These are phyloP conservation scores for Nemania abortiva DNA, from an alignment of 2,329 filamentous ascomycete species.

Conservation along the genomic window DNA sequence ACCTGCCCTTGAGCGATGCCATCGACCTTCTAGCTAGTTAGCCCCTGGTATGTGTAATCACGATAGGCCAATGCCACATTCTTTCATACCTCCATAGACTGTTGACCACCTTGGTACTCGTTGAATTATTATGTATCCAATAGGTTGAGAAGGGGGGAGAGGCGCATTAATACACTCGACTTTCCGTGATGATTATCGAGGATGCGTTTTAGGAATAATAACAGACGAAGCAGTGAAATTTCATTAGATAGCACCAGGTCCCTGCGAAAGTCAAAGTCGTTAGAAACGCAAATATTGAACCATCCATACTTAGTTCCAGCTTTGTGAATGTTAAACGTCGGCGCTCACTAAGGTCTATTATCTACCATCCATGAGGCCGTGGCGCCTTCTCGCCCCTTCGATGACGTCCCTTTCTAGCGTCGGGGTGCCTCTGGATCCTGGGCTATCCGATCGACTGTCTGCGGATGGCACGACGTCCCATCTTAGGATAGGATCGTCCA, in stretches of 20 bases:
- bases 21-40: background rate
- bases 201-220: background rate
- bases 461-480: conserved; percentile 62
- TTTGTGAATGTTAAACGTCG: conserved; percentile 17
- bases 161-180: background rate
- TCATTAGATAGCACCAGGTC: conserved; percentile 1
- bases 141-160: no score
- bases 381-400: conserved; percentile 33
- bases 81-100: background rate
- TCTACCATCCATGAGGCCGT: conserved; percentile 19
- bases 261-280: background rate
- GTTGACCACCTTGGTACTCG: background rate
- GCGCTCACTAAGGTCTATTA: conserved; percentile 12
- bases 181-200: background rate
- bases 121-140: background rate
- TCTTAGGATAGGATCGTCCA: conserved; percentile 69
- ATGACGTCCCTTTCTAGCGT: conserved; percentile 44
- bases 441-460: conserved; percentile 47
- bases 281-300: conserved; percentile 17
- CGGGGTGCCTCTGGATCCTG: conserved; percentile 42
- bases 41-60: background rate
- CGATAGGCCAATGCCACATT: background rate
- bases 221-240: background rate
- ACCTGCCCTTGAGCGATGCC: background rate
- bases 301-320: conserved; percentile 10